Percentiles rank a stretch among this genome's conserved stretches.
These are phyloP conservation scores for Yarrowia porcina DNA, from an alignment of 805 yeast species.

Conservation along the genomic window DNA sequence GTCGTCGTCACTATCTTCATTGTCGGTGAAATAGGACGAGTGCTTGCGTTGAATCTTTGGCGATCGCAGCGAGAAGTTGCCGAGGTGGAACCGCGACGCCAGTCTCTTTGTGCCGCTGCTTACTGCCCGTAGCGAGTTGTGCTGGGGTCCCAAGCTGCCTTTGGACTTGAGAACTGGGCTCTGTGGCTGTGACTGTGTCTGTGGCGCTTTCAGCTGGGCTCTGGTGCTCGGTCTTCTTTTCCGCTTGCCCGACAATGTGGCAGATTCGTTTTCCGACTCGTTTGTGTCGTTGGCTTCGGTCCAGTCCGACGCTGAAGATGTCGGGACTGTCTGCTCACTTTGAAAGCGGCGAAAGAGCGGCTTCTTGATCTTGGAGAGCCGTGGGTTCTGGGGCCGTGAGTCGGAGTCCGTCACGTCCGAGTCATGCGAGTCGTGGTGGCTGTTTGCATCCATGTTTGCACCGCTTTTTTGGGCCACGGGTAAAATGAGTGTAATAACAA, in stretches of 20 bases:
- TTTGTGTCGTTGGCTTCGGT: neutral
- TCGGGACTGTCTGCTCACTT: neutral
- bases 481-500: neutral
- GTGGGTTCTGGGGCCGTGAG: neutral
- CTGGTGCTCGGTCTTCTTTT: neutral
- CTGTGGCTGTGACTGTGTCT: neutral
- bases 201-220: neutral
- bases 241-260: neutral
- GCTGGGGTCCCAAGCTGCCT: neutral
- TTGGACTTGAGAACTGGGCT: conserved; percentile 3
- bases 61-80: conserved; percentile 14
- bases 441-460: neutral
- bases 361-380: neutral
- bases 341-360: conserved; percentile 8
- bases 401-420: conserved; percentile 18
- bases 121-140: conserved; percentile 3
- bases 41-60: conserved; percentile 15
- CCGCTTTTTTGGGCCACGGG: neutral
- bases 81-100: neutral
- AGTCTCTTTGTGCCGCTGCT: neutral
- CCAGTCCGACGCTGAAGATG: neutral
- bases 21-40: conserved; percentile 13
- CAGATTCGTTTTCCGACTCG: neutral
- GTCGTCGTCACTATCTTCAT: conserved; percentile 3
- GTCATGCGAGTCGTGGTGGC: neutral